A percentile compares a stretch with the other conserved stretches of the same genome.
These are phyloP conservation scores for Asparagopsis taxiformis DNA, from an alignment of 31 red algal genomes.

Conservation along the genomic window DNA sequence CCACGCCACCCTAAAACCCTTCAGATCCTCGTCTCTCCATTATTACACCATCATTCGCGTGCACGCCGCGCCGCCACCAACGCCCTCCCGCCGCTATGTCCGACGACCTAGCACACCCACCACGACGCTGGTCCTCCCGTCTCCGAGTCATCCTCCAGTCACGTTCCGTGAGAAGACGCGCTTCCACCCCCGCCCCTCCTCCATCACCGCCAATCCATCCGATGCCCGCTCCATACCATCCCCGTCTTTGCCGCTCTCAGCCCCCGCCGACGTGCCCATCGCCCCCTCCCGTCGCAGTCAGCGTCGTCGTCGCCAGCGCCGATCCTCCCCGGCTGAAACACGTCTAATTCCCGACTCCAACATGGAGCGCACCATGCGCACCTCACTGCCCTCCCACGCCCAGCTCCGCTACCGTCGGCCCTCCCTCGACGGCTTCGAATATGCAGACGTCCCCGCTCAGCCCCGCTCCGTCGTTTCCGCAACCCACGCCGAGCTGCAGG, in stretches of 20 bases:
- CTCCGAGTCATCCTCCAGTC: background rate
- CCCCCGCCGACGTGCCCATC: background rate
- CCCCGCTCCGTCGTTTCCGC: constrained; percentile 11
- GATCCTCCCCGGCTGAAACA: constrained; percentile 9
- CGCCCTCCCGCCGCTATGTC: too few species aligned
- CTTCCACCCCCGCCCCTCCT: background rate
- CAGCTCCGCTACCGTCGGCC: constrained; percentile 9
- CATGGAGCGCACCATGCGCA: constrained; percentile 8
- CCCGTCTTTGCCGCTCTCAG: background rate
- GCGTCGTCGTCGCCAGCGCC: constrained; percentile 23
- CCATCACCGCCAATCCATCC: background rate
- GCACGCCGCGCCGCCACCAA: too few species aligned
- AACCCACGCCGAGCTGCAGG: constrained; percentile 28
- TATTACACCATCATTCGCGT: too few species aligned
- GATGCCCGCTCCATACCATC: background rate
- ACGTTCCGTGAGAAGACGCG: background rate
- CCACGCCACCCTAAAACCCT: too few species aligned
- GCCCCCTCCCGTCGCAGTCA: background rate
- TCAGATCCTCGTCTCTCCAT: too few species aligned
- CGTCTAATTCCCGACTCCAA: constrained; percentile 12
- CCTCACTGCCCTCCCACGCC: constrained; percentile 18
- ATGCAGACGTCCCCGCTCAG: background rate
- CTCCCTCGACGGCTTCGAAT: constrained; percentile 6
- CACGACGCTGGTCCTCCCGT: background rate
- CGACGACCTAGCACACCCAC: too few species aligned